Percentiles rank a stretch among this genome's conserved stretches.
Conservation (phyloP, 2,329 filamentous ascomycete genomes). For the Talaromyces atroroseus region DNA sequence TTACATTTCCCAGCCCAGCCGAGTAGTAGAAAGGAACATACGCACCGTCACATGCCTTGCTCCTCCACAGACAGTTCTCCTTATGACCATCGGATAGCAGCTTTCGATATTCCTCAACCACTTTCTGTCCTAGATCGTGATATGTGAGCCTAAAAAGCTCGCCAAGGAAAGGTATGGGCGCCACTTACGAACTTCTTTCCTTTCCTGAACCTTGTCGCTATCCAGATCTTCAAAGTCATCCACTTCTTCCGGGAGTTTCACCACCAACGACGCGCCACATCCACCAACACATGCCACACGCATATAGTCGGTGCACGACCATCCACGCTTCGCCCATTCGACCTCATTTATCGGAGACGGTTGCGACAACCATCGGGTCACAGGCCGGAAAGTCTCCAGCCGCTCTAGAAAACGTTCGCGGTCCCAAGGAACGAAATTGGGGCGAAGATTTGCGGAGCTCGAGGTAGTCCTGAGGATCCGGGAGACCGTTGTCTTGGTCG, state of each 20-base stretch:
- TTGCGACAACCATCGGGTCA: conserved; percentile 91
- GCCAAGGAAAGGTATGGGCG: too few species aligned
- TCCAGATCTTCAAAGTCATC: conserved; percentile 46
- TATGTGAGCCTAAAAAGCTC: background rate
- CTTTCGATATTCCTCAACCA: conserved; percentile 70
- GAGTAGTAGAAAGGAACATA: background rate
- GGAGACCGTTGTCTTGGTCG: conserved; percentile 16
- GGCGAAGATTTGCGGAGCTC: conserved; percentile 34
- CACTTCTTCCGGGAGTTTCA: conserved; percentile 68
- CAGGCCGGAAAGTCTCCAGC: conserved; percentile 80
- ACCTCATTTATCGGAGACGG: conserved; percentile 80
- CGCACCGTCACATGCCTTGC: conserved; percentile 76
- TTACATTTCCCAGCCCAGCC: background rate
- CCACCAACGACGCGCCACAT: conserved; percentile 76
- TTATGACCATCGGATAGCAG: conserved; percentile 71
- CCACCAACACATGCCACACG: conserved; percentile 75
- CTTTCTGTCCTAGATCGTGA: conserved; percentile 48
- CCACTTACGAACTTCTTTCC: conserved; percentile 40
- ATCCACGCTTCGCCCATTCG: conserved; percentile 90
- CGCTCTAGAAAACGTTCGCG: conserved; percentile 74
- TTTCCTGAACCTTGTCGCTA: conserved; percentile 36
- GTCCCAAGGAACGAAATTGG: conserved; percentile 81
- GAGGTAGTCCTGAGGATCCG: conserved; percentile 23
- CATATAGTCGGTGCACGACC: conserved; percentile 78
- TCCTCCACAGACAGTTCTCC: conserved; percentile 79